Evolutionary conservation across 768 basidiomycete genomes (phyloP).

Genomic region (Rhizopogon vinicolor): DNA sequence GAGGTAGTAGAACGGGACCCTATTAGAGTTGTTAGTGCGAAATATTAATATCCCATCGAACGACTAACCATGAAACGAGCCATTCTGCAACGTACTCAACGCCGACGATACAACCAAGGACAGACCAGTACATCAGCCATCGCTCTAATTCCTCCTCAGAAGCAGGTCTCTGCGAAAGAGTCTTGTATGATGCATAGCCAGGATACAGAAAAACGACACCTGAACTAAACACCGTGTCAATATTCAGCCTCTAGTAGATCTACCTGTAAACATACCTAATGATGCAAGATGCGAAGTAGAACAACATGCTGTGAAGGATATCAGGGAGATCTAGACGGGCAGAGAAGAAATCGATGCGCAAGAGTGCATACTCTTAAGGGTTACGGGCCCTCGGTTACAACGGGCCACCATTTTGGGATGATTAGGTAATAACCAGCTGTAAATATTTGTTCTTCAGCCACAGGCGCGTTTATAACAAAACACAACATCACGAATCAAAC

Average conservation of each 20-base stretch:
- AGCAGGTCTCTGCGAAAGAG: slow-evolving; percentile 81
- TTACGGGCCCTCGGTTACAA: too few relatives aligned
- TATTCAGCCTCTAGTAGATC: slow-evolving; percentile 19
- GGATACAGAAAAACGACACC: slow-evolving; percentile 83
- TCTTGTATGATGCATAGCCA: slow-evolving; percentile 95
- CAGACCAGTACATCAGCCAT: slow-evolving; percentile 99
- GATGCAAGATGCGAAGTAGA: slow-evolving; percentile 38
- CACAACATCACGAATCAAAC: background rate
- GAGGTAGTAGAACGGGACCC: slow-evolving; percentile 87
- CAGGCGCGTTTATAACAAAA: slow-evolving; percentile 15
- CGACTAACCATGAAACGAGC: slow-evolving; percentile 75
- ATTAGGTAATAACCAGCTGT: slow-evolving; percentile 14
- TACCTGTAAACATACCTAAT: slow-evolving; percentile 32
- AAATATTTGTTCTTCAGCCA: slow-evolving; percentile 12
- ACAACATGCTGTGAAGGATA: slow-evolving; percentile 27
- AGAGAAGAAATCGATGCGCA: background rate
- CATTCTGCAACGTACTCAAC: slow-evolving; percentile 85
- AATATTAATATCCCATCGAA: background rate
- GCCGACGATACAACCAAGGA: slow-evolving; percentile 75
- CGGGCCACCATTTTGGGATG: slow-evolving; percentile 6
- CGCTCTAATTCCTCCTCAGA: slow-evolving; percentile 82
- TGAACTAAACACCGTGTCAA: slow-evolving; percentile 39
- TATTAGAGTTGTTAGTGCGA: background rate
- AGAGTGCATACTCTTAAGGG: background rate
- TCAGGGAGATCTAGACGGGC: slow-evolving; percentile 3